These are phyloP conservation scores for Carallia pectinifolia DNA, from an alignment of 345 rosid genomes.

Conservation along the genomic window DNA sequence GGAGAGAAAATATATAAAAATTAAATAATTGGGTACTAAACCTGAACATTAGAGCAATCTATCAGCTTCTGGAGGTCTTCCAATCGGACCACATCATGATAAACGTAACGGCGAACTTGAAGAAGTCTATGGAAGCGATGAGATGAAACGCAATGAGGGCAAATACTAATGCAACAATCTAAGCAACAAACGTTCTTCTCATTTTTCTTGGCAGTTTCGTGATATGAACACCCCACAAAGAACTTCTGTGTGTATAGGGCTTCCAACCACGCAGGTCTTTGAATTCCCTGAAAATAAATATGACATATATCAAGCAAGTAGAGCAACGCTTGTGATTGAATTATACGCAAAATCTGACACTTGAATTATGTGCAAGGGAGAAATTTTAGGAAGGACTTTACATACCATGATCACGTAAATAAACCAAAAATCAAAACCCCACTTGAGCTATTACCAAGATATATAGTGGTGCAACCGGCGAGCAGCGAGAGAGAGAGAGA, in stretches of 20 bases:
- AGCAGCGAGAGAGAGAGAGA: slow-evolving; percentile 16
- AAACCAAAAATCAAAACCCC: slow-evolving; percentile 6
- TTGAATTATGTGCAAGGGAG: not conserved
- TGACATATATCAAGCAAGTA: not conserved
- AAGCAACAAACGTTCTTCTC: slow-evolving; percentile 89
- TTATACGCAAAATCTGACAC: not conserved
- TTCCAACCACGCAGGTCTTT: slow-evolving; percentile 91
- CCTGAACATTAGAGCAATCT: slow-evolving; percentile 97
- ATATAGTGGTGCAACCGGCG: not conserved
- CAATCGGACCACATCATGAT: slow-evolving; percentile 91
- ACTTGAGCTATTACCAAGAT: slow-evolving; percentile 17
- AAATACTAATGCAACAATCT: slow-evolving; percentile 86
- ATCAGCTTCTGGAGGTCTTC: slow-evolving; percentile 89
- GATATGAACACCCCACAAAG: slow-evolving; percentile 72
- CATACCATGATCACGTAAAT: slow-evolving; percentile 54
- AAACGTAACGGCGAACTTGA: slow-evolving; percentile 92
- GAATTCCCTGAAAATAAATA: slow-evolving; percentile 50
- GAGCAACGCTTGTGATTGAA: too few relatives aligned
- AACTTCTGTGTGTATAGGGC: slow-evolving; percentile 78
- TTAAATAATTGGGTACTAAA: slow-evolving; percentile 1
- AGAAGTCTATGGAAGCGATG: slow-evolving; percentile 90
- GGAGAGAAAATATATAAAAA: not conserved
- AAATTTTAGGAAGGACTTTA: not conserved
- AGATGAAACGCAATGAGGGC: slow-evolving; percentile 88
- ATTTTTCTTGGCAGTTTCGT: slow-evolving; percentile 82